Base-by-base conservation (phyloP, 352 stramenopile species). In the Aphanomyces euteiches region DNA sequence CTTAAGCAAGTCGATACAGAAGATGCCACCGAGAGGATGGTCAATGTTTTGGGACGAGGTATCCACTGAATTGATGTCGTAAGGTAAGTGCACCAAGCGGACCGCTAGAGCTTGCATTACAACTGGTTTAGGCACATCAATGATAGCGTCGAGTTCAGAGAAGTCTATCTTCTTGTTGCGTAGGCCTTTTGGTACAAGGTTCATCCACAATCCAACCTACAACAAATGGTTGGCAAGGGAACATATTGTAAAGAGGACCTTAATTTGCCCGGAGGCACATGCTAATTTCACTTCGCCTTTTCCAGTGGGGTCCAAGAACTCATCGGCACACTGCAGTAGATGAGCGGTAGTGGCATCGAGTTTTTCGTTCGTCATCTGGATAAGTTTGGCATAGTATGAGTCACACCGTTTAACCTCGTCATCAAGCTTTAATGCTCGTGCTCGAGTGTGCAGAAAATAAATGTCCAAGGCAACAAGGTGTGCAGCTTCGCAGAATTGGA, bases 91-190 rank as follows among this genome's bases (percentile, higher is more conserved):
- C 0, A 78, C 81, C 3, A 85, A 78, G 6, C 83, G 85, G 13
- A 92, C 66, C 17, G 84, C 85, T 3, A 93, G 71, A n/a, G 84
- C 89, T 73, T 93, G 85, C 43, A 89, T 74, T 56, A 92, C 82
- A 8, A 92, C 76, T 56, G 85, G 81, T 72, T 93, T 93, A 0
- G 85, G 84, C n/a, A 92, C 72, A 60, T 93, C 85, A 12, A 93
- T 80, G 17, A 75, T 77, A 5, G 88, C 66, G 7, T 84, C 83
- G 17, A 90, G 75, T 43, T 90, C 83, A 0, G 69, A 43, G 47
- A 93, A 93, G 66, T 93, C 84, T 37, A 93, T 85, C 34, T 80
- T 79, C 54, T 91, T 91, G 75, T 87, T 90, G 3, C 85, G 84
- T 7, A 79, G 89, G 0, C 82, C 83, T 73, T 90, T 91, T 7